Evolutionary conservation across 2,329 filamentous ascomycete genomes (phyloP), one percentile per base, ranked within the genome.

Genomic region (Colletotrichum magnum): DNA sequence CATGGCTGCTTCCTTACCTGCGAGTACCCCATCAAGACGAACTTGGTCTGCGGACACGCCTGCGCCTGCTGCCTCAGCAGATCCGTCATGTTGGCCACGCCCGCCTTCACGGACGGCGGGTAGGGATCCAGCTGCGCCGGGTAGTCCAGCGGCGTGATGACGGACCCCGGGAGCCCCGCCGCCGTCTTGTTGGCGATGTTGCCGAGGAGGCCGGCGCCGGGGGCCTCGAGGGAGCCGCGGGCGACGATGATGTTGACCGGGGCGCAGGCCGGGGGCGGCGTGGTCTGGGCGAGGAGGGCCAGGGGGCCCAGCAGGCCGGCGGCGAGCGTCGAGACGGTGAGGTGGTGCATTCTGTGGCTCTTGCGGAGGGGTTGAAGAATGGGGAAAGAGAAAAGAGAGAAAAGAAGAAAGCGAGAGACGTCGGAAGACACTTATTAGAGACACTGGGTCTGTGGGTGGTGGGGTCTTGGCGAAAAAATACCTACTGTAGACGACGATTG

Each of bases 11-110:
- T 24, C 21, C 74, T 15, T 66, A 76, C 80, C 77, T 84, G 82
- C 2, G 82, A 84, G 68, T 82, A 84, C 0, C 81, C 82, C 56
- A 84, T 65, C 43, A 84, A 71, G 2, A 81, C 82, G 47, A 84
- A 73, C 73, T 83, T 82, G 59, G 74, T 75, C 9, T 77, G 70
- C 1, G 82, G 81, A 47, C 82, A 84, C 5, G 73, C 72, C 43
- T 73, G 63, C 64, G 74, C 71, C 64, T 84, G 82, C 36, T 74
- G 66, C 15, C 69, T 71, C 43, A 84, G 67, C 53, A 74, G 72
- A 24, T 73, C 45, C 15, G 74, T 78, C 75, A 83, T 70, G 47
- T 73, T 75, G 59, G 75, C 43, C 36, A 77, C 75, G 32, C 82
- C 82, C 4, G 74, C 74, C 28, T 50, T 64, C 65, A 81, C 81